Conservation (phyloP, 1,284 basidiomycete genomes). For the Inonotus hispidus region DNA sequence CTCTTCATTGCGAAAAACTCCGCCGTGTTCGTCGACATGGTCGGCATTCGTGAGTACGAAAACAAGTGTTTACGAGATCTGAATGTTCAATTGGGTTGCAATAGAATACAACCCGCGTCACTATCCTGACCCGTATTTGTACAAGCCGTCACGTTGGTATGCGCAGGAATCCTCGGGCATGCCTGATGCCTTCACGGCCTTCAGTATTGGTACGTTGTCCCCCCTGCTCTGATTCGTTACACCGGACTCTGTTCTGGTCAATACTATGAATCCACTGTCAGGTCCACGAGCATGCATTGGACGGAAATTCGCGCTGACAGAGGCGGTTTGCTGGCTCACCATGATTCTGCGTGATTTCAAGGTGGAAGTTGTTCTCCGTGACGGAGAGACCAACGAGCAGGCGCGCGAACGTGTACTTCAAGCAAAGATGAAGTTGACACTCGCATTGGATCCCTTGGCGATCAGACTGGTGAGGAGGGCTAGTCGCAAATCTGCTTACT, state of each 20-base stretch:
- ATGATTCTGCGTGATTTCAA: conserved; percentile 47
- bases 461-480: conserved; percentile 32
- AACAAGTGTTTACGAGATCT: not conserved
- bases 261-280: conserved; percentile 15
- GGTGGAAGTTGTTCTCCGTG: conserved; percentile 37
- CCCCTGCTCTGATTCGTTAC: not conserved
- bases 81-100: not conserved
- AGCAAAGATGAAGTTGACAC: conserved; percentile 33
- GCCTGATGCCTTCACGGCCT: conserved; percentile 38
- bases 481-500: not conserved
- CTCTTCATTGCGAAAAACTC: conserved; percentile 28
- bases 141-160: conserved; percentile 38
- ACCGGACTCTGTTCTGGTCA: not conserved
- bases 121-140: conserved; percentile 36
- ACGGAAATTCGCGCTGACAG: conserved; percentile 46
- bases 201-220: conserved; percentile 39
- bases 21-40: conserved; percentile 39
- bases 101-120: conserved; percentile 34
- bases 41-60: conserved; percentile 42
- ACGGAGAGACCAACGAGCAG: conserved; percentile 37
- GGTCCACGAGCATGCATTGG: conserved; percentile 52
- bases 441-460: conserved; percentile 38
- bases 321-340: conserved; percentile 47
- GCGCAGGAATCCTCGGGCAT: conserved; percentile 22
- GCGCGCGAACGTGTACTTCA: conserved; percentile 42